Evolutionary conservation across 139 green algal genomes (phyloP).

Genomic region (Spirogloea muscicola): DNA sequence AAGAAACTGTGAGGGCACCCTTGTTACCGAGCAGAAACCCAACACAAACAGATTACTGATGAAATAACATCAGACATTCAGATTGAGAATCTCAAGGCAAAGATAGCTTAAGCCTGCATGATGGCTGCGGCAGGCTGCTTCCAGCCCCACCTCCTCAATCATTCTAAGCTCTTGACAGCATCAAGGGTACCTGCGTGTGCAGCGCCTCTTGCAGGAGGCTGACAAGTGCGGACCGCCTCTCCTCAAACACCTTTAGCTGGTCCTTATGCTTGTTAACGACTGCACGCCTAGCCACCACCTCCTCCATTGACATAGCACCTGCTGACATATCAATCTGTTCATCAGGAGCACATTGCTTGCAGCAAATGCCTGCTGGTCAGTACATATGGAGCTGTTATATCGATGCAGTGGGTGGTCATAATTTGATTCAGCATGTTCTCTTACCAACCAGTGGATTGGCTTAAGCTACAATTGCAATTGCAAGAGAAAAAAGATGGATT

Average conservation of each 20-base stretch:
- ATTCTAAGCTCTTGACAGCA: background rate
- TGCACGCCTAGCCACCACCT: background rate
- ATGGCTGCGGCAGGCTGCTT: no score
- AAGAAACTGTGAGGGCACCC: no score
- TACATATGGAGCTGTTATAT: no score
- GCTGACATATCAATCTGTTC: background rate
- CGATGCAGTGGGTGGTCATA: no score
- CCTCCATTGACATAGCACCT: constrained; percentile 8
- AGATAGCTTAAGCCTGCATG: no score
- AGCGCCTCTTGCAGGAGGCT: constrained; percentile 2
- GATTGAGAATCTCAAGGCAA: background rate
- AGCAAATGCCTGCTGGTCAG: no score
- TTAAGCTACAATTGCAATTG: no score
- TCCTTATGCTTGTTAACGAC: background rate
- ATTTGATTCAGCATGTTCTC: no score
- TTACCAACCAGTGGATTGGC: no score
- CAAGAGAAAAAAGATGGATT: background rate
- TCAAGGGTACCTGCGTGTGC: constrained; percentile 9
- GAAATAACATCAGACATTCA: background rate
- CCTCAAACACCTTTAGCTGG: background rate
- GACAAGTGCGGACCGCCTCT: constrained; percentile 7
- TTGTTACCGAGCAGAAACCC: no score
- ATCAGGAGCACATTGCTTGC: no score
- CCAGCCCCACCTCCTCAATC: background rate
- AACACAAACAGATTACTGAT: constrained; percentile 1